These are phyloP conservation scores for Melaleuca alternifolia DNA, from an alignment of 345 rosid species.

Conservation along the genomic window DNA sequence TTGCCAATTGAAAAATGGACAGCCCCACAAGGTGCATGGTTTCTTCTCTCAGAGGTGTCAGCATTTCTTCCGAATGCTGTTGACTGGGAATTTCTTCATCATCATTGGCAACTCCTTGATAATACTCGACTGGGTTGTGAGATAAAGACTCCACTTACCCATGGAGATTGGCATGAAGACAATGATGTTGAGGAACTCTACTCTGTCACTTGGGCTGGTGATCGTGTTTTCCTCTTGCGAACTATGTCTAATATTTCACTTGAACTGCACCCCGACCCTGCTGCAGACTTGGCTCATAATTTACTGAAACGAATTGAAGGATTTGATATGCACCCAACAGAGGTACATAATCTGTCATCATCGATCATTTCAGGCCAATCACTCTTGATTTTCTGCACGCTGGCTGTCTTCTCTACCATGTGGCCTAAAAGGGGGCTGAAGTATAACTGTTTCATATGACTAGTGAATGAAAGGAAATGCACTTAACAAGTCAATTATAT, in stretches of 20 bases:
- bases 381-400: not conserved
- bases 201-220: conserved; percentile 83
- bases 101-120: conserved; percentile 83
- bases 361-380: not conserved
- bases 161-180: conserved; percentile 21
- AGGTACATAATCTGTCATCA: conserved; percentile 34
- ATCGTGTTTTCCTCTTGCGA: conserved; percentile 83
- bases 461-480: not conserved
- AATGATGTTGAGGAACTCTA: conserved; percentile 23
- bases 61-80: conserved; percentile 52
- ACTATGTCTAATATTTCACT: conserved; percentile 85
- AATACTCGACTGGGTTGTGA: conserved; percentile 33
- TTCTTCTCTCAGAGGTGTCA: conserved; percentile 92
- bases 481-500: not conserved
- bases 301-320: conserved; percentile 68
- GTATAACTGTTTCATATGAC: not conserved
- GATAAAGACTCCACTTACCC: conserved; percentile 14
- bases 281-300: conserved; percentile 84
- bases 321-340: conserved; percentile 77
- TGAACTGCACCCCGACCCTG: conserved; percentile 73
- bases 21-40: conserved; percentile 93
- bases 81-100: conserved; percentile 93
- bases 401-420: not conserved
- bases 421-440: not conserved
- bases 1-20: conserved; percentile 80